phyloP scores from a whole-genome alignment of 176 grass and related monocot genomes.

The Aegilops longissima region DNA sequence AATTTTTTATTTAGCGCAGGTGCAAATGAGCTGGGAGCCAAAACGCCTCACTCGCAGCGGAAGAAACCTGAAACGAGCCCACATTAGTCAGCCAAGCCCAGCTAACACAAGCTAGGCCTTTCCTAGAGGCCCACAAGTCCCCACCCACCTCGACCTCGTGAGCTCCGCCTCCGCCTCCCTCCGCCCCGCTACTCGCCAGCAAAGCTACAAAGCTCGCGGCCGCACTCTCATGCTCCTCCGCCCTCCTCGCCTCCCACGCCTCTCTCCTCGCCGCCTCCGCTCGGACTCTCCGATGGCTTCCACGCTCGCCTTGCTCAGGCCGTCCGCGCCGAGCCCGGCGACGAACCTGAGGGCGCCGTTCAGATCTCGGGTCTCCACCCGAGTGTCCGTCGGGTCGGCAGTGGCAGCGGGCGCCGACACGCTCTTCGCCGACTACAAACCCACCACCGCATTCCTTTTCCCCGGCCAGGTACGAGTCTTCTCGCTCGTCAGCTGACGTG shows the following conservation, averaged over 20 bases:
- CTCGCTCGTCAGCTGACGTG: constrained; percentile 1
- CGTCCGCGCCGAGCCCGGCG: constrained; percentile 47
- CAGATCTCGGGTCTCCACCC: constrained; percentile 65
- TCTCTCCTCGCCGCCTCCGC: background rate
- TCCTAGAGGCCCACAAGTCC: background rate
- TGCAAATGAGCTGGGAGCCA: too few species aligned
- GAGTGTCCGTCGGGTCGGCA: constrained; percentile 58
- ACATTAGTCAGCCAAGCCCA: too few species aligned
- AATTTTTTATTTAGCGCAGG: too few species aligned
- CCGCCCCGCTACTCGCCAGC: constrained; percentile 16
- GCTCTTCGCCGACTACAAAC: constrained; percentile 82
- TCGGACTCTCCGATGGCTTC: constrained; percentile 50
- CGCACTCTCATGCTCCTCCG: constrained; percentile 41
- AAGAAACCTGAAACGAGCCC: too few species aligned
- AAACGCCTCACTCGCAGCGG: too few species aligned
- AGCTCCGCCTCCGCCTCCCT: constrained; percentile 16
- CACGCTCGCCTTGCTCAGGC: constrained; percentile 61
- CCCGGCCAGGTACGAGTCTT: constrained; percentile 75
- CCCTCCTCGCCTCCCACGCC: constrained; percentile 17
- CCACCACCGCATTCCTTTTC: constrained; percentile 82
- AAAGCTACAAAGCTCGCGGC: constrained; percentile 32
- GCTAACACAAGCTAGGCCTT: background rate
- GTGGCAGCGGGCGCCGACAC: constrained; percentile 45
- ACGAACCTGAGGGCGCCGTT: constrained; percentile 34
- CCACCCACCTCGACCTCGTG: background rate